Base-by-base conservation (phyloP, 306 rosid species). In the Ormosia emarginata region DNA sequence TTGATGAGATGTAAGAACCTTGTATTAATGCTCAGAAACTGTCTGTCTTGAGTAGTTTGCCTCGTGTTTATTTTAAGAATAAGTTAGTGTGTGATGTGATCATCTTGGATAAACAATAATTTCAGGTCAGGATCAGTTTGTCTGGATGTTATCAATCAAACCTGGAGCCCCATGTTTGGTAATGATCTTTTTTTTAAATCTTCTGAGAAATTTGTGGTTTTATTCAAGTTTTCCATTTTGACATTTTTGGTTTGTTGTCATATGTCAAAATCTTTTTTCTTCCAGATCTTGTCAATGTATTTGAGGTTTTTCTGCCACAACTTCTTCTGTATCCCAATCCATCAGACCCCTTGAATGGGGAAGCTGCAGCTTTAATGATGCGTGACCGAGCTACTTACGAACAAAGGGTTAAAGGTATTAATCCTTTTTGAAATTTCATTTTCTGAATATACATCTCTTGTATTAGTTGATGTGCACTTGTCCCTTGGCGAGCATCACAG, bases 121-220 rank as follows among this genome's bases (percentile, higher is more conserved):
- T 86, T 79, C 90, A 89, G 92, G 92, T 86, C 92, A 14, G 92
- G 92, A 79, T 86, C 90, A n/a, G 88, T 89, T 82, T 89, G 92
- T 84, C 86, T 89, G 49, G 92, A 89, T 86, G 92, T 86, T 52
- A 89, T 89, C 80, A 89, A 89, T 79, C 92, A 89, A 82, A 86
- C 85, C 67, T 89, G 92, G 92, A 89, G 92, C 78, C 92, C 92
- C 75, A 89, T 89, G 92, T 89, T 81, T 61, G 92, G 92, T 89
- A 84, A 79, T 67, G 66, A 70, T 78, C 66, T 64, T 72, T 75
- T 75, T 49, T 29, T 29, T 10, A 32, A 49, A 8, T 65, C 63
- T 47, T 57, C 4, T 59, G 57, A 46, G 37, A 17, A 63, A 82
- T 61, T 33, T 17, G n/a, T 44, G 46, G 49, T 67, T 63, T 40